These are phyloP conservation scores for Gossypium lobatum DNA, from an alignment of 441 rosid genomes.

Conservation along the genomic window DNA sequence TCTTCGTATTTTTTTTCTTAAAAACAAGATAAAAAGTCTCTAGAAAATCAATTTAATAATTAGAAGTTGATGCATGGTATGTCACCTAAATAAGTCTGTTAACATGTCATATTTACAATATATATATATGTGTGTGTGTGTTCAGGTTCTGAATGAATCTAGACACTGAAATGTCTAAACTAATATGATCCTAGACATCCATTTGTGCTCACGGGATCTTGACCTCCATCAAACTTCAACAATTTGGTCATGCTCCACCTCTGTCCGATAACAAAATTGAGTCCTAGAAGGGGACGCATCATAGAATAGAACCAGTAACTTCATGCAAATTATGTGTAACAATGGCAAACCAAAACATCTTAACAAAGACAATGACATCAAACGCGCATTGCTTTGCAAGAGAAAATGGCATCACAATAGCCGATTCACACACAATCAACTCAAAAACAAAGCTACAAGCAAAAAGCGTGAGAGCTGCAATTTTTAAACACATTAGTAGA, in stretches of 20 bases:
- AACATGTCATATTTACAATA: too few relatives aligned
- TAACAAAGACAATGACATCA: constrained; percentile 33
- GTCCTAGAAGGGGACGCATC: background rate
- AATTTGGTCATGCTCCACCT: constrained; percentile 84
- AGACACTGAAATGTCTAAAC: too few relatives aligned
- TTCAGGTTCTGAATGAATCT: too few relatives aligned
- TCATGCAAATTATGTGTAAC: constrained; percentile 58
- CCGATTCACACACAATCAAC: background rate
- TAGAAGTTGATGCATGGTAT: too few relatives aligned
- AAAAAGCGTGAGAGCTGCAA: background rate
- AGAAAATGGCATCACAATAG: constrained; percentile 15
- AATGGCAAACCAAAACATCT: constrained; percentile 37
- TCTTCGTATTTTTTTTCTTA: too few relatives aligned
- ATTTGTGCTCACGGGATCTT: too few relatives aligned
- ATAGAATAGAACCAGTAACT: background rate
- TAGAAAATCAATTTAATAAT: too few relatives aligned
- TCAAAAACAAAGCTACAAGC: background rate
- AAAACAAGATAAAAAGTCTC: too few relatives aligned
- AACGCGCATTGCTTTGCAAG: constrained; percentile 84
- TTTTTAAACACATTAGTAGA: background rate
- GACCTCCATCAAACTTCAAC: constrained; percentile 38
- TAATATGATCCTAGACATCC: too few relatives aligned
- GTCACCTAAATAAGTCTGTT: too few relatives aligned
- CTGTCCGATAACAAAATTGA: constrained; percentile 62
- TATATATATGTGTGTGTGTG: too few relatives aligned